Evolutionary conservation across 2,329 filamentous ascomycete species (phyloP), one percentile per base, ranked within the genome.

Genomic region (Hymenoscyphus repandus): DNA sequence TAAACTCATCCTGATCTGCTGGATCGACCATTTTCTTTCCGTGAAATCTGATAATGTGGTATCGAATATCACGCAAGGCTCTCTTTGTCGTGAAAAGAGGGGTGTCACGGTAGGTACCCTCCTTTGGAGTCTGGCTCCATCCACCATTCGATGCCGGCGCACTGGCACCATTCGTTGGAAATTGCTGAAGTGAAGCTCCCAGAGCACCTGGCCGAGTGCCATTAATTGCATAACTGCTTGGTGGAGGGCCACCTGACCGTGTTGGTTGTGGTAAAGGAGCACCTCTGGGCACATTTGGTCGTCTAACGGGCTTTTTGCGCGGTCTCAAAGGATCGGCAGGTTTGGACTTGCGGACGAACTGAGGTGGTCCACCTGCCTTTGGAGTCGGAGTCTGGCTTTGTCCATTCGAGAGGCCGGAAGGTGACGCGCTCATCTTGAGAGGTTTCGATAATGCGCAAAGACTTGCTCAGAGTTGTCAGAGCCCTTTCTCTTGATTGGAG

Each of bases 41-140:
- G 5, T 64, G 58, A 50, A 99, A 83, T 60, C 88, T 85, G 75
- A 96, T 91, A 56, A 95, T 80, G 66, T 99, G 93, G 63, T 90
- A 84, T 44, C 92, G 86, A 52, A 95, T 88, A 59, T 93, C 86
- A 50, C 88, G 77, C 45, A 96, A 70, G 9, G 85, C 82, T 62
- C 85, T 83, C 69, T 95, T 95, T 6, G 89, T 95, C 6, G 90
- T 88, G 57, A 90, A 81, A 15, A 97, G 76, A 12, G 89, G 88
- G 60, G 74, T 84, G 62, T 83, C 83, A 18, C 71, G 68, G 22
- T 65, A 66, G 15, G 62, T 59, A 1, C 68, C 71, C 6, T 11
- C 71, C 6, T 11, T 45, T 0, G 66, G 62, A 2, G 74, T 72
- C 1, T 75, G 70, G 27, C 77, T 38, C 74, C 76, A 60, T 78